These are phyloP conservation scores for Lentinula sp. DNA, from an alignment of 768 basidiomycete species.

Conservation along the genomic window DNA sequence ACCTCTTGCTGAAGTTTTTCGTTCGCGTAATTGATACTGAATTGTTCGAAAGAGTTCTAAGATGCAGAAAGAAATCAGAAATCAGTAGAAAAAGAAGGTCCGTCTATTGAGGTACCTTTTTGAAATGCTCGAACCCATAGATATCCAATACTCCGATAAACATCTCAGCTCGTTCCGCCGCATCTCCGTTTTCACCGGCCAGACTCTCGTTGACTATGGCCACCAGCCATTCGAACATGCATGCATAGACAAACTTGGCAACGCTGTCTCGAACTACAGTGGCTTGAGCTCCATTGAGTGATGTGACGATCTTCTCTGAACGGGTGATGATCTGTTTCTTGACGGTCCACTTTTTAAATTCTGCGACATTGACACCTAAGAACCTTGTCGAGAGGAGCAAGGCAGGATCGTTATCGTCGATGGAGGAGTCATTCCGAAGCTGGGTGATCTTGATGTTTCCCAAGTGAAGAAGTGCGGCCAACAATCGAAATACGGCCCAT, in stretches of 20 bases:
- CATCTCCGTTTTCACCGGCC: slow-evolving; percentile 91
- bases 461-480: slow-evolving; percentile 93
- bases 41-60: slow-evolving; percentile 92
- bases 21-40: slow-evolving; percentile 99
- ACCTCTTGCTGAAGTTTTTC: slow-evolving; percentile 98
- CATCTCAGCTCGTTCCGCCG: slow-evolving; percentile 87
- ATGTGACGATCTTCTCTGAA: slow-evolving; percentile 90
- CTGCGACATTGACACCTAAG: slow-evolving; percentile 81
- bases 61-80: not conserved
- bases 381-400: slow-evolving; percentile 81
- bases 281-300: slow-evolving; percentile 82
- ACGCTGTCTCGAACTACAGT: slow-evolving; percentile 94
- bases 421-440: slow-evolving; percentile 71
- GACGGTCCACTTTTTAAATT: slow-evolving; percentile 98
- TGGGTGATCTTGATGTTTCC: slow-evolving; percentile 93
- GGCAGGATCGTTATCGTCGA: slow-evolving; percentile 80
- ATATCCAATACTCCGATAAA: slow-evolving; percentile 99
- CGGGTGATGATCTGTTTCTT: slow-evolving; percentile 97
- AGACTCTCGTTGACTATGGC: slow-evolving; percentile 96
- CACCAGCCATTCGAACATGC: slow-evolving; percentile 98
- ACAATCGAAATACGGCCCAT: slow-evolving; percentile 94
- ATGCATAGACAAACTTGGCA: slow-evolving; percentile 98
- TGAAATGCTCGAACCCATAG: slow-evolving; percentile 96
- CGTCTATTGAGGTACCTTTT: slow-evolving; percentile 58
- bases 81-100: not conserved